phyloP scores from a whole-genome alignment of 805 yeast genomes.

The Kuraishia piskuri region DNA sequence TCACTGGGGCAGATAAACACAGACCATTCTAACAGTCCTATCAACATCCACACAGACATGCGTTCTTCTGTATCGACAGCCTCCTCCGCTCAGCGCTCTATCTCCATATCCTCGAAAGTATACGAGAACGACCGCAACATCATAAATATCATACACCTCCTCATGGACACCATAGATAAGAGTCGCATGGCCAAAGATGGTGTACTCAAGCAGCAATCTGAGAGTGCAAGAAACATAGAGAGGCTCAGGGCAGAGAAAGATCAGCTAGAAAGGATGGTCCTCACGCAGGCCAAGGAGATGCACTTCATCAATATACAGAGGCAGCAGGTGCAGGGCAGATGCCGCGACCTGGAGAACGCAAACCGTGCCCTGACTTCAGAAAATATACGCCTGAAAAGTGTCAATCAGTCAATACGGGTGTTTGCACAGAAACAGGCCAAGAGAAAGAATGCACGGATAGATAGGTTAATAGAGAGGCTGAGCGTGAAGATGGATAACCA shows the following conservation, averaged over 20 bases:
- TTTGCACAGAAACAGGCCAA: slow-evolving; percentile 1
- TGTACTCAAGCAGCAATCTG: not conserved
- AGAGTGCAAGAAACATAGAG: not conserved
- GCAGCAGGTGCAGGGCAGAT: too few relatives aligned
- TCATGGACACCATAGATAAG: slow-evolving; percentile 1
- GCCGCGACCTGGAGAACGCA: not conserved
- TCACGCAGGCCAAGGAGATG: not conserved
- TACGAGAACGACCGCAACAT: slow-evolving; percentile 2
- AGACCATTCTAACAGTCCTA: not conserved
- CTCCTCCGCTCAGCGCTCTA: not conserved
- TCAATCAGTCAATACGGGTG: not conserved
- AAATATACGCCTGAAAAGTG: not conserved
- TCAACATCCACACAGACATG: not conserved
- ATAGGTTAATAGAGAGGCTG: not conserved
- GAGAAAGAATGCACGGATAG: not conserved
- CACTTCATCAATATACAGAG: not conserved
- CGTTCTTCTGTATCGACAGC: too few relatives aligned
- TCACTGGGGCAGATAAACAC: not conserved
- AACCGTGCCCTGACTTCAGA: not conserved
- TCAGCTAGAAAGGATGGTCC: not conserved
- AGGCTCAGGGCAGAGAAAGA: not conserved
- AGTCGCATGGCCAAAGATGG: not conserved
- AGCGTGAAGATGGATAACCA: not conserved
- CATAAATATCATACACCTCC: not conserved
- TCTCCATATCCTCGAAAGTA: not conserved